Conservation (phyloP, 106 monocot species). For the Phalaenopsis equestris region DNA sequence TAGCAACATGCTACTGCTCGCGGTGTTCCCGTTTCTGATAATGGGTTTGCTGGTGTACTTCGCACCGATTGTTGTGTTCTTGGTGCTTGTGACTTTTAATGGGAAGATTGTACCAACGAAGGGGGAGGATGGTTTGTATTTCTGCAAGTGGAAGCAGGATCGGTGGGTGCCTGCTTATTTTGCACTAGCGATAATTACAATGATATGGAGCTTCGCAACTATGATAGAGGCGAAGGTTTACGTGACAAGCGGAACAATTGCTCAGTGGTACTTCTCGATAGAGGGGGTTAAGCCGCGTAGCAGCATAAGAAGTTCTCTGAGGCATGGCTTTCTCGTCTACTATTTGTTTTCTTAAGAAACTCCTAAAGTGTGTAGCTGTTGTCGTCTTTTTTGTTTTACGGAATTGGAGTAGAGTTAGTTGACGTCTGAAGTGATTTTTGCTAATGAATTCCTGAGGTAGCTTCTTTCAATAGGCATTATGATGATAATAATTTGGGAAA, state of each 20-base stretch:
- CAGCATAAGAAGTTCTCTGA: constrained; percentile 70
- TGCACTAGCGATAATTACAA: constrained; percentile 56
- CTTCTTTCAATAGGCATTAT: background rate
- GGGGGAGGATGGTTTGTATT: constrained; percentile 14
- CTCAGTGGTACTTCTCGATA: constrained; percentile 78
- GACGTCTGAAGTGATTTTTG: background rate
- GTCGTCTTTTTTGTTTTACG: background rate
- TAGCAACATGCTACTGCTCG: constrained; percentile 42
- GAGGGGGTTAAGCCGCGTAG: constrained; percentile 35
- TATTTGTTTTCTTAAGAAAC: background rate
- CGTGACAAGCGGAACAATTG: constrained; percentile 79
- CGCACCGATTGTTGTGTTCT: constrained; percentile 46
- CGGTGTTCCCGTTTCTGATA: constrained; percentile 30
- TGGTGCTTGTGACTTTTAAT: constrained; percentile 66
- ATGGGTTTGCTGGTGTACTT: constrained; percentile 49
- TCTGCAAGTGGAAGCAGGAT: constrained; percentile 73
- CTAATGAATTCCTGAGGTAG: background rate
- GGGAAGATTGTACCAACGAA: constrained; percentile 50
- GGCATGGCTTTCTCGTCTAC: constrained; percentile 20
- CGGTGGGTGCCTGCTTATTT: constrained; percentile 81
- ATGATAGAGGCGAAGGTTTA: constrained; percentile 75
- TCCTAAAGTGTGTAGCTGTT: background rate
- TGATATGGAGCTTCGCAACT: constrained; percentile 60
- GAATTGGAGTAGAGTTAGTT: background rate
- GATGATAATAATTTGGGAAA: background rate